Evolutionary conservation across 2,329 filamentous ascomycete species (phyloP).

Genomic region (Sporothrix phasma): DNA sequence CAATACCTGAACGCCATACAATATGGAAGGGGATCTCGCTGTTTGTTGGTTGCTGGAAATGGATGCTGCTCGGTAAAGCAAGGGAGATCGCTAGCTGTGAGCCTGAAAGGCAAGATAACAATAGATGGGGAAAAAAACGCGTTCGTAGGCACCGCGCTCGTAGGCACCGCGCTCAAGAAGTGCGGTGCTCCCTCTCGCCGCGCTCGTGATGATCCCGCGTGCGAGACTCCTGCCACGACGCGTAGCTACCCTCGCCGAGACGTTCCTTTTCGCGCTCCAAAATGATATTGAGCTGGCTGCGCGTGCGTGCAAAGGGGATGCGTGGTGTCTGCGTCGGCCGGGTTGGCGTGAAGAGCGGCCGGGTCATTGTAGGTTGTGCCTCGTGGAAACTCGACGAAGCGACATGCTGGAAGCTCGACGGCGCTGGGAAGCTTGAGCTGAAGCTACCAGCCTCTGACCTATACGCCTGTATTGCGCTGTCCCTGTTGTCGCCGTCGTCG

Average conservation of each 20-base stretch:
- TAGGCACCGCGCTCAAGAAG: neutral
- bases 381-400: constrained; percentile 13
- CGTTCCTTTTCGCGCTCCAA: constrained; percentile 43
- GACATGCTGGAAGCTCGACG: neutral
- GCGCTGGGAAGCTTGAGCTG: constrained; percentile 20
- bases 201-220: neutral
- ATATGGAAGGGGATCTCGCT: neutral
- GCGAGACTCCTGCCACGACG: constrained; percentile 13
- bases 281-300: constrained; percentile 49
- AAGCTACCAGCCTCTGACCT: constrained; percentile 3
- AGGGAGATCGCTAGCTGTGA: neutral
- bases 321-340: constrained; percentile 35
- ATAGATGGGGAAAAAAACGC: neutral
- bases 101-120: neutral
- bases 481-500: neutral
- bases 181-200: neutral
- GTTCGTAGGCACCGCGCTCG: neutral
- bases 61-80: neutral
- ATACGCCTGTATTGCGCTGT: neutral
- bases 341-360: constrained; percentile 37
- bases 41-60: neutral
- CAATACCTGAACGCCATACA: neutral
- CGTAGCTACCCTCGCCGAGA: constrained; percentile 25
- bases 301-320: constrained; percentile 46
- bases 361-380: constrained; percentile 25